Evolutionary conservation across 2,329 filamentous ascomycete genomes (phyloP).

Genomic region (Fusarium secorum): DNA sequence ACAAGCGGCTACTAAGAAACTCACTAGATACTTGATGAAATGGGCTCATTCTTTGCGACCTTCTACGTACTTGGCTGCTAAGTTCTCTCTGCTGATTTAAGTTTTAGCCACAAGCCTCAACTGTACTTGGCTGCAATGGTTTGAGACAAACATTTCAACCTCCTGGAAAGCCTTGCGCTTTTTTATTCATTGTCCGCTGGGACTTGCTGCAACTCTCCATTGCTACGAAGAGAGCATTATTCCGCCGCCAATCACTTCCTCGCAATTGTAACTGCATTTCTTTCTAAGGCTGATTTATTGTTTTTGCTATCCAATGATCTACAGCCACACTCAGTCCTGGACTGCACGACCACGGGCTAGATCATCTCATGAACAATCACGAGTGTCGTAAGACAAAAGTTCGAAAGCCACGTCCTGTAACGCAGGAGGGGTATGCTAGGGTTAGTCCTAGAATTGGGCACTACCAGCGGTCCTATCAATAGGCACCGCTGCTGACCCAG

Average conservation of each 20-base stretch:
- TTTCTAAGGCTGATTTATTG: neutral
- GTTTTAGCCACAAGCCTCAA: too few relatives aligned
- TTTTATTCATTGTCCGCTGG: neutral
- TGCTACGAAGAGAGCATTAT: accelerated
- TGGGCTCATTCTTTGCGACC: accelerated
- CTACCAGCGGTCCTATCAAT: neutral
- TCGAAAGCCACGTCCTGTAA: neutral
- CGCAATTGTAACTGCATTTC: neutral
- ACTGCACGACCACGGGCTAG: neutral
- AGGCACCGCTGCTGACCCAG: neutral
- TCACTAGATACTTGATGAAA: neutral
- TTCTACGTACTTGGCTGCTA: neutral
- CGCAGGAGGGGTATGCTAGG: neutral
- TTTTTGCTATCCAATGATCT: neutral
- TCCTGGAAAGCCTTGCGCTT: neutral
- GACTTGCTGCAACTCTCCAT: neutral
- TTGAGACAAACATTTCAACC: neutral
- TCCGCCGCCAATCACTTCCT: neutral
- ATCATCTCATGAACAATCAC: neutral
- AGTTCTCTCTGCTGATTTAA: too few relatives aligned
- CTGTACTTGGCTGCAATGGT: neutral
- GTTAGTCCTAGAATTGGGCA: neutral
- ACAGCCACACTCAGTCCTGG: accelerated
- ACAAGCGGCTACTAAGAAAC: accelerated
- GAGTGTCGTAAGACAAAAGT: neutral